These are phyloP conservation scores for Coniochaeta hoffmannii DNA, from an alignment of 2,329 filamentous ascomycete genomes.

Conservation along the genomic window DNA sequence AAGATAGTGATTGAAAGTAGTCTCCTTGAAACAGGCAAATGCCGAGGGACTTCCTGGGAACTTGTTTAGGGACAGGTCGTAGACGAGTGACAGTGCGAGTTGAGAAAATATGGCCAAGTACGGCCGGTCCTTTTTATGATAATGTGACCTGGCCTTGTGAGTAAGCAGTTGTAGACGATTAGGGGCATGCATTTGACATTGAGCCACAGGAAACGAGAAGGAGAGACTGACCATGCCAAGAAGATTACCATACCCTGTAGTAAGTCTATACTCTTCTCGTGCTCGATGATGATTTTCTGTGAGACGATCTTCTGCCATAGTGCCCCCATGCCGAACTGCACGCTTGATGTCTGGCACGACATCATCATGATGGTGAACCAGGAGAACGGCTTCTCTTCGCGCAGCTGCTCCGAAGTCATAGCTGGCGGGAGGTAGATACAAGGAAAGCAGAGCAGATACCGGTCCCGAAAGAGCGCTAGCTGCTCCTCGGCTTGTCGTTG, in stretches of 20 bases:
- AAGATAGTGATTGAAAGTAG: slow-evolving; percentile 4
- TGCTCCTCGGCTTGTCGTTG: slow-evolving; percentile 13
- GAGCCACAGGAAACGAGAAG: not conserved
- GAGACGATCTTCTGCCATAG: slow-evolving; percentile 35
- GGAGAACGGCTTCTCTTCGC: slow-evolving; percentile 35
- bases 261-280: slow-evolving; percentile 44
- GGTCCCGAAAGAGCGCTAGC: slow-evolving; percentile 32
- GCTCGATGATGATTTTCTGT: slow-evolving; percentile 36
- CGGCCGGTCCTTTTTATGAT: slow-evolving; percentile 31
- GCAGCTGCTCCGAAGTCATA: slow-evolving; percentile 30
- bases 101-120: slow-evolving; percentile 36
- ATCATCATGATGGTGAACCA: slow-evolving; percentile 43
- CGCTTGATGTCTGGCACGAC: slow-evolving; percentile 31
- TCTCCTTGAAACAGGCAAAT: slow-evolving; percentile 24
- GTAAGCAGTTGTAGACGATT: no score
- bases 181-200: not conserved
- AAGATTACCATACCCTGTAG: slow-evolving; percentile 40
- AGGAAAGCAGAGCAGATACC: slow-evolving; percentile 34
- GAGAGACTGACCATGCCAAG: slow-evolving; percentile 33
- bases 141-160: slow-evolving; percentile 23
- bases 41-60: slow-evolving; percentile 24
- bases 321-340: slow-evolving; percentile 31
- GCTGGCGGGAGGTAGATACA: slow-evolving; percentile 32
- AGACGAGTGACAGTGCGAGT: slow-evolving; percentile 33
- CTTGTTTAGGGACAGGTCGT: slow-evolving; percentile 38